These are phyloP conservation scores for Trifolium repens DNA, from an alignment of 306 rosid genomes.

Conservation along the genomic window DNA sequence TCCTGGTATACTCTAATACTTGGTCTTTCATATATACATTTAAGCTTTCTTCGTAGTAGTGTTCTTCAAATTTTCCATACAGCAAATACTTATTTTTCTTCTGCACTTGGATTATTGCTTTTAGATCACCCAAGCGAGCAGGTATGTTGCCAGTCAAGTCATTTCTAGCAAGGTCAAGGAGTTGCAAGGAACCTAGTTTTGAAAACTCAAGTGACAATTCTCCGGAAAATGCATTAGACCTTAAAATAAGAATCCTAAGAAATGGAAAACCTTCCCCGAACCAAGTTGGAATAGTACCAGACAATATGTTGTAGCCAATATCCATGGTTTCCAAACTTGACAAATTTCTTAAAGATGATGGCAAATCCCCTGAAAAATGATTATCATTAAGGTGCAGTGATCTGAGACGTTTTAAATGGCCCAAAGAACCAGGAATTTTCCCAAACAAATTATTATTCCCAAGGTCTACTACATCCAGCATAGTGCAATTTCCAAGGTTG, in stretches of 20 bases:
- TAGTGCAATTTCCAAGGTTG: neutral
- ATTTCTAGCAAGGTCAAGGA: slow-evolving; percentile 10
- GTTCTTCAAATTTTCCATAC: neutral
- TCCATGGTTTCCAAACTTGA: neutral
- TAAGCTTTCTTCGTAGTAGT: neutral
- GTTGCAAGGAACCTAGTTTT: neutral
- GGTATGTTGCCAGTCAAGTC: neutral
- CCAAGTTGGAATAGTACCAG: slow-evolving; percentile 2
- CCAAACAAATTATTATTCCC: neutral
- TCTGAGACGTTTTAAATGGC: neutral
- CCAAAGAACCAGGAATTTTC: neutral
- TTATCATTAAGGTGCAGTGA: slow-evolving; percentile 1
- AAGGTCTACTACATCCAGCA: neutral
- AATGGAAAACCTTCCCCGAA: neutral
- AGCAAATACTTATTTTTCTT: neutral
- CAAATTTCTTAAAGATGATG: neutral
- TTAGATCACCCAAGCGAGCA: neutral
- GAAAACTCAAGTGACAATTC: neutral
- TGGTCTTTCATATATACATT: neutral
- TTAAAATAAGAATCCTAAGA: neutral
- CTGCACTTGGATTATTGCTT: neutral
- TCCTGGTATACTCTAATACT: neutral
- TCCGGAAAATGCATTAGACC: neutral
- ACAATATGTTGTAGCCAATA: neutral
- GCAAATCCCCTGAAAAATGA: neutral